A percentile compares a stretch with the other conserved stretches of the same genome.
phyloP scores from a whole-genome alignment of 2,329 filamentous ascomycete species.

The Exophiala spinifera region DNA sequence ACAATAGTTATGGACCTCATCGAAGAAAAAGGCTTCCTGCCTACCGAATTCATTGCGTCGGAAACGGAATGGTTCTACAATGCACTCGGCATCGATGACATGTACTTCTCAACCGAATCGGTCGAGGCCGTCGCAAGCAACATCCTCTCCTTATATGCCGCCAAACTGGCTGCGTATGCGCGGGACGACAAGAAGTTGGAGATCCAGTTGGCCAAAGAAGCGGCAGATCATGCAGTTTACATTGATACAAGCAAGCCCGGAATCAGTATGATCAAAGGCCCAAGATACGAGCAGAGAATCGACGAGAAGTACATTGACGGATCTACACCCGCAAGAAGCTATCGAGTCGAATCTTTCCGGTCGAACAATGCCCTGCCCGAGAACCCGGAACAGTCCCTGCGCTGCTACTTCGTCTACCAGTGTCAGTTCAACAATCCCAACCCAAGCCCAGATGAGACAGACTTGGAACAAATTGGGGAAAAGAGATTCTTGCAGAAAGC shows the following conservation, averaged over 20 bases:
- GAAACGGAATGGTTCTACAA: conserved; percentile 98
- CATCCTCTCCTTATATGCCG: conserved; percentile 93
- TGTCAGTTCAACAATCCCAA: conserved; percentile 80
- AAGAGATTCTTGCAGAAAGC: conserved; percentile 94
- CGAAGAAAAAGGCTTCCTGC: conserved; percentile 78
- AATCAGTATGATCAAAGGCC: conserved; percentile 69
- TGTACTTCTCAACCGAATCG: conserved; percentile 91
- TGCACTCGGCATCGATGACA: conserved; percentile 94
- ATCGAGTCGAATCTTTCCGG: conserved; percentile 95
- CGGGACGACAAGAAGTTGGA: conserved; percentile 91
- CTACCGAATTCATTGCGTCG: conserved; percentile 72
- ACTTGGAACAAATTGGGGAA: conserved; percentile 87
- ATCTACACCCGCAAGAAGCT: conserved; percentile 67
- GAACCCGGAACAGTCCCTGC: conserved; percentile 74
- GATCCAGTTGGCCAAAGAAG: conserved; percentile 94
- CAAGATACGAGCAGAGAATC: conserved; percentile 89
- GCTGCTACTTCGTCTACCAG: conserved; percentile 99
- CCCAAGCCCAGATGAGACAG: conserved; percentile 73
- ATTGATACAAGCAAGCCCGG: conserved; percentile 96
- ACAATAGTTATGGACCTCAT: conserved; percentile 73
- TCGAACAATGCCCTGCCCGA: conserved; percentile 76
- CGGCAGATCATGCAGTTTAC: conserved; percentile 91
- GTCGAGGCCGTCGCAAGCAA: conserved; percentile 86
- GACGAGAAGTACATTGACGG: conserved; percentile 93
- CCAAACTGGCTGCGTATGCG: conserved; percentile 90